A percentile compares a stretch with the other conserved stretches of the same genome.
phyloP scores from a whole-genome alignment of 1,139 yeast genomes.

The Saccharomyces hybrid region DNA sequence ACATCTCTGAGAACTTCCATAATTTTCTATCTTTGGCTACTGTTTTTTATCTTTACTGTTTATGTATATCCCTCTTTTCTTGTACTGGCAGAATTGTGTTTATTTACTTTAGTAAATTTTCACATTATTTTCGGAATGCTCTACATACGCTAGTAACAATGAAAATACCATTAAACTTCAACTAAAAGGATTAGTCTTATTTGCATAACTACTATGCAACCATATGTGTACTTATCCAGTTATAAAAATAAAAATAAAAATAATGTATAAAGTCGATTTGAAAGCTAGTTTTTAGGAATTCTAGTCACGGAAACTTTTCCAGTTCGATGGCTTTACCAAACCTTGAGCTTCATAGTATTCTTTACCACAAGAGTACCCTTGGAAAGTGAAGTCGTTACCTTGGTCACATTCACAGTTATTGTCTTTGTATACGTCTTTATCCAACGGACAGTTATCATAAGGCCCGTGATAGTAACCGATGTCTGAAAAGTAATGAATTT shows the following conservation, averaged over 20 bases:
- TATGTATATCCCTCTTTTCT: neutral
- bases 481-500: slow-evolving; percentile 69
- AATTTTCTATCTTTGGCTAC: neutral
- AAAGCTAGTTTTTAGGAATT: neutral
- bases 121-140: neutral
- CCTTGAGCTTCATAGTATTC: slow-evolving; percentile 45
- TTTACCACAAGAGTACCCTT: slow-evolving; percentile 52
- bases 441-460: slow-evolving; percentile 61
- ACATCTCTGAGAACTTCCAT: neutral
- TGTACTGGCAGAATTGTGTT: neutral
- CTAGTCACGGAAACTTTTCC: slow-evolving; percentile 35
- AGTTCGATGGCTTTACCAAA: slow-evolving; percentile 44
- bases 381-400: slow-evolving; percentile 60
- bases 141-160: neutral
- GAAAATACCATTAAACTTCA: neutral
- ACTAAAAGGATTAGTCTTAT: neutral
- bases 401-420: slow-evolving; percentile 50
- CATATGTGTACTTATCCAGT: neutral
- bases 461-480: slow-evolving; percentile 54
- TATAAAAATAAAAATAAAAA: neutral
- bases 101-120: neutral
- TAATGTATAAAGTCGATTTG: neutral
- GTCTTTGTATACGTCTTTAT: slow-evolving; percentile 26
- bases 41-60: neutral
- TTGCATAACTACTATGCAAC: neutral